Base-by-base conservation (phyloP, 2,329 filamentous ascomycete genomes). In the Fusarium neocosmosporiellum region DNA sequence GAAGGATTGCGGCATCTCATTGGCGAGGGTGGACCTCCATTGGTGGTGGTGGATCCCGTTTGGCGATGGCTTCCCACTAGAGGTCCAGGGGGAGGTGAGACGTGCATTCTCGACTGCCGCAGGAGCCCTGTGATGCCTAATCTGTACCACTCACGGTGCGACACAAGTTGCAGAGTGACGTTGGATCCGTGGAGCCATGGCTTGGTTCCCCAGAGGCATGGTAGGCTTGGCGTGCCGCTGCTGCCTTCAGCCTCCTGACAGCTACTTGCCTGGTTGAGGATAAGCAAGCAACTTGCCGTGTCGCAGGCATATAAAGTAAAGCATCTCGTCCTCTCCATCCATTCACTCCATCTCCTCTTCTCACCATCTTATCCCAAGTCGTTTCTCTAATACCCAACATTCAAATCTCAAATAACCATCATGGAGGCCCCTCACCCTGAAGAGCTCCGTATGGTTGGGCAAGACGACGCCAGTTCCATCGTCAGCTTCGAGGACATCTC, bases 401-500 rank as follows among this genome's bases (percentile, higher is more conserved):
- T 54, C n/a, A 39, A 60, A 27, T 14, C 16, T 20, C 36, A 22
- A 46, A 65, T 58, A 55, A 55, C 60, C 50, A 67, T 46, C 55
- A 77, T 75, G 70, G 68, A 72, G 11, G 7, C 63, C 43, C 31
- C 69, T 41, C 69, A 66, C 20, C 50, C 58, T 29, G 54, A 67
- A 14, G 63, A 74, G 53, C 33, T 72, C 59, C 63, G 55, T 13
- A 29, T 71, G 14, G 58, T 63, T 13, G 66, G 65, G 2, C 61
- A 22, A n/a, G 72, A 71, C 18, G 74, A 75, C 27, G 61, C 67
- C 9, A 68, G 65, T 59, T 78, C 76, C 31, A 66, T 75, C 20
- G 71, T 36, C 24, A 78, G 75, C 64, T 78, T 77, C 48, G 76
- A 78, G 34, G 61, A 76, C 9, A 27, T 76, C 14, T 54, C 43